Evolutionary conservation across 768 basidiomycete genomes (phyloP).

Genomic region (Fomitopsis serialis): DNA sequence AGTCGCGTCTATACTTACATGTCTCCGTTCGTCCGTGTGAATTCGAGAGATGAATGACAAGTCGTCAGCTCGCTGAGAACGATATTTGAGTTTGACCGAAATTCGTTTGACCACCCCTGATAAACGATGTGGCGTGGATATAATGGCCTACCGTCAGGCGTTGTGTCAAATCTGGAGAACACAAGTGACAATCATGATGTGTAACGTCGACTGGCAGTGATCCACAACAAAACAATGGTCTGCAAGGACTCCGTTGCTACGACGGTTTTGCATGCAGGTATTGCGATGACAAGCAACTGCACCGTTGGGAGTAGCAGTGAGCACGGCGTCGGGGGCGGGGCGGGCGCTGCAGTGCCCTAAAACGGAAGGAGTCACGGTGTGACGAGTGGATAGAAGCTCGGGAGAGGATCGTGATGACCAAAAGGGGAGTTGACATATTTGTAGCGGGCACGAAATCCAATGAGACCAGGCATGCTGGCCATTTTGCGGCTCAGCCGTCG

Average conservation of each 20-base stretch:
- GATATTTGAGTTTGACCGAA: too few species aligned
- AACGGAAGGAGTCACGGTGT: constrained; percentile 7
- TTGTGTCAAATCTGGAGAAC: too few species aligned
- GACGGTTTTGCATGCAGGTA: too few species aligned
- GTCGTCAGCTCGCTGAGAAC: too few species aligned
- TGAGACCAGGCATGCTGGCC: constrained; percentile 20
- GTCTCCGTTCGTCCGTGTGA: too few species aligned
- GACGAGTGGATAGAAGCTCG: constrained; percentile 17
- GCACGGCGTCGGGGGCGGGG: not conserved
- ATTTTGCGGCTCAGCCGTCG: constrained; percentile 19
- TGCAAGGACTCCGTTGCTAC: too few species aligned
- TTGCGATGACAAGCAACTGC: too few species aligned
- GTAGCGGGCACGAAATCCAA: constrained; percentile 19
- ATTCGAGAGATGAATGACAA: too few species aligned
- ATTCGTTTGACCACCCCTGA: not conserved
- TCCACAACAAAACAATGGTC: too few species aligned
- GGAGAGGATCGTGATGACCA: constrained; percentile 13
- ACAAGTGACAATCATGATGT: too few species aligned
- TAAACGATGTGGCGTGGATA: constrained; percentile 2
- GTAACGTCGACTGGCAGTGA: not conserved
- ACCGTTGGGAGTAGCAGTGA: not conserved
- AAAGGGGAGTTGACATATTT: constrained; percentile 22
- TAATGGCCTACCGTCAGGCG: constrained; percentile 4
- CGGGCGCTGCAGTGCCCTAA: constrained; percentile 13
- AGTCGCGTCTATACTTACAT: not conserved